Percentiles rank a stretch among this genome's conserved stretches.
These are phyloP conservation scores for Boletus sp. DNA, from an alignment of 768 basidiomycete genomes.

Conservation along the genomic window DNA sequence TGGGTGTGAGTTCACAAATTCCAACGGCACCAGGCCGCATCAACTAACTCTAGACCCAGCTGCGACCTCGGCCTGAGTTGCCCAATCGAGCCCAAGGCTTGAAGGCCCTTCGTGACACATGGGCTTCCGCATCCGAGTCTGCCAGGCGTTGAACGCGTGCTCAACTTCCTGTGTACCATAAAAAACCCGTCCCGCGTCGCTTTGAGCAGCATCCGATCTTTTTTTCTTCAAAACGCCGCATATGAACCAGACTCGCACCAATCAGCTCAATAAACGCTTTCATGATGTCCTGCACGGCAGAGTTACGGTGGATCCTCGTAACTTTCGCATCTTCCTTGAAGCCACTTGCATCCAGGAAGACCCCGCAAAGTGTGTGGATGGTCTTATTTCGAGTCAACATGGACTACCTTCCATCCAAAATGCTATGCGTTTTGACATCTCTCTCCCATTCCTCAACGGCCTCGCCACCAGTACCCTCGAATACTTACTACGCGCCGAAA, in stretches of 20 bases:
- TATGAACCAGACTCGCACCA: constrained; percentile 18
- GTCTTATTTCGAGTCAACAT: constrained; percentile 33
- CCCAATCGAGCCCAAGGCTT: too few relatives aligned
- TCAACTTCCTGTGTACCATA: constrained; percentile 3
- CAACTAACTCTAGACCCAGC: too few relatives aligned
- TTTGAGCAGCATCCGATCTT: neutral
- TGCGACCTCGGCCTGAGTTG: too few relatives aligned
- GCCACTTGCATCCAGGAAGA: constrained; percentile 43
- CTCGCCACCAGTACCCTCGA: constrained; percentile 36
- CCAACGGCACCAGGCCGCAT: too few relatives aligned
- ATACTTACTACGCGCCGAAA: constrained; percentile 39
- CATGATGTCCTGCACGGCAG: constrained; percentile 34
- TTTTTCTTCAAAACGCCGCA: neutral
- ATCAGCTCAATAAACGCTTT: constrained; percentile 37
- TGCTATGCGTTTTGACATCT: constrained; percentile 43
- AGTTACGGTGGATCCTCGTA: constrained; percentile 21
- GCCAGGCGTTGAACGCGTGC: neutral
- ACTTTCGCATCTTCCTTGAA: constrained; percentile 43
- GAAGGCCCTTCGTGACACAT: too few relatives aligned
- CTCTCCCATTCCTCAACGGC: constrained; percentile 44
- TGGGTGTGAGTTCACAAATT: too few relatives aligned
- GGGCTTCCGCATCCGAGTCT: neutral
- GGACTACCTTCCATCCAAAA: constrained; percentile 42
- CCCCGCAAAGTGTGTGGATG: constrained; percentile 36
- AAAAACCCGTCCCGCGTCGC: neutral